Base-by-base conservation (phyloP, 768 basidiomycete species). In the Trametes elegans region DNA sequence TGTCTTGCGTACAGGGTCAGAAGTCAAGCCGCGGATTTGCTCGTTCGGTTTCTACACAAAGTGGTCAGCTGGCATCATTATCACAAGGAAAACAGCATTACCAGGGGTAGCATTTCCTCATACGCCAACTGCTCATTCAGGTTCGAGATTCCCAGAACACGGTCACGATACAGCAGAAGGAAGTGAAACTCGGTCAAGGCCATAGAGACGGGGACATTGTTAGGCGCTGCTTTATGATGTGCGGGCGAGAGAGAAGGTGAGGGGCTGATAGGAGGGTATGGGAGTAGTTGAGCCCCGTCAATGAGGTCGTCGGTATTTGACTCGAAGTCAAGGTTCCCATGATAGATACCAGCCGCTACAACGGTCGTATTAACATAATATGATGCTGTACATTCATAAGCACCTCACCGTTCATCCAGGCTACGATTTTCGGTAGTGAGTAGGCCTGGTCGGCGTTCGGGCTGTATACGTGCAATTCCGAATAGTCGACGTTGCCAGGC, bases 181-280 rank as follows among this genome's bases (percentile, higher is more conserved):
- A 94, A 92, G 67, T 99, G 97, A 66, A 90, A 97, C 65, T 96
- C 90, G 0, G 95, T 96, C 50, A 97, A 73, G 9, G 85, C 79
- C 65, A 96, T 82, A 3, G 93, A 90, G 5, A 83, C 59, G 0
- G 96, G 95, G 14, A 79, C 64, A 47, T 82, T 77, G 6, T 63
- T 54, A 3, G 58, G 38, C 2, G 58, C 24, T 2, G 66, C 58
- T 1, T 66, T 57, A 11, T 60, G 36, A n/a, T 57, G 53, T 11
- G 63, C 50, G 5, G 72, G 66, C 24, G 71, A 64, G 7, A 71
- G 68, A 49, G 70, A 71, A 8, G 62, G 68, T 59, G 34, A 73
- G 59, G 35, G 70, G 62, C 44, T 66, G 62, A 29, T 74, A 8
- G 40, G 46, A 16, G 90, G 90, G 64, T 92, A 95, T 3, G 90